These are phyloP conservation scores for Lachancea nothofagi DNA, from an alignment of 805 yeast genomes.

Conservation along the genomic window DNA sequence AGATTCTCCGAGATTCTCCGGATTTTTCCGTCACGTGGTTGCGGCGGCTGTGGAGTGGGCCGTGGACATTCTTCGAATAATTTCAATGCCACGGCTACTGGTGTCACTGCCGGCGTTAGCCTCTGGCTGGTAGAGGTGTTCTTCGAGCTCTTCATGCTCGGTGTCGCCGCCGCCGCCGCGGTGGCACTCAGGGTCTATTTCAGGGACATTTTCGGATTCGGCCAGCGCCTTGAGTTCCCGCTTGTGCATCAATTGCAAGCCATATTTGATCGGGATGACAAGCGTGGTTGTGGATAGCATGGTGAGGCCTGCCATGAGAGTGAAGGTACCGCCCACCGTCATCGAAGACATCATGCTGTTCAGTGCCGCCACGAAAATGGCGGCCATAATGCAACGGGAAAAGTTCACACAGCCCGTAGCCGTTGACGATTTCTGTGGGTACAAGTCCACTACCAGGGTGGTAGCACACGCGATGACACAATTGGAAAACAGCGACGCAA, in stretches of 20 bases:
- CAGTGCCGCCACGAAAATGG: slow-evolving; percentile 63
- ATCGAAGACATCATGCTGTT: slow-evolving; percentile 51
- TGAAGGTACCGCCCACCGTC: slow-evolving; percentile 71
- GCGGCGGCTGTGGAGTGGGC: background rate
- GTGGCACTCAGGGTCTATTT: background rate
- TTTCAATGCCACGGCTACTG: background rate
- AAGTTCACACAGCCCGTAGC: slow-evolving; percentile 70
- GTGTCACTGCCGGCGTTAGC: background rate
- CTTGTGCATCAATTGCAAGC: slow-evolving; percentile 13
- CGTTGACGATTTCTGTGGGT: slow-evolving; percentile 64
- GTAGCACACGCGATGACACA: slow-evolving; percentile 53
- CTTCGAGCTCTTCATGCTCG: background rate
- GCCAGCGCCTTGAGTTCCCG: background rate
- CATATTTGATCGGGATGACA: slow-evolving; percentile 29
- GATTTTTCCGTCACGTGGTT: background rate
- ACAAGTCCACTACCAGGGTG: slow-evolving; percentile 71
- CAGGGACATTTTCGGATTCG: background rate
- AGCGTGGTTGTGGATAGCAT: slow-evolving; percentile 23
- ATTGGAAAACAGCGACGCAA: slow-evolving; percentile 54
- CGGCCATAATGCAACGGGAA: slow-evolving; percentile 66
- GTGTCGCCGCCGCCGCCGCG: background rate
- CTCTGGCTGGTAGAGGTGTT: background rate
- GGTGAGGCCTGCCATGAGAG: slow-evolving; percentile 57
- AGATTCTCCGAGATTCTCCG: background rate
- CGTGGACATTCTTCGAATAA: slow-evolving; percentile 4